Conservation (phyloP, 768 basidiomycete species). For the Mycena maculata region DNA sequence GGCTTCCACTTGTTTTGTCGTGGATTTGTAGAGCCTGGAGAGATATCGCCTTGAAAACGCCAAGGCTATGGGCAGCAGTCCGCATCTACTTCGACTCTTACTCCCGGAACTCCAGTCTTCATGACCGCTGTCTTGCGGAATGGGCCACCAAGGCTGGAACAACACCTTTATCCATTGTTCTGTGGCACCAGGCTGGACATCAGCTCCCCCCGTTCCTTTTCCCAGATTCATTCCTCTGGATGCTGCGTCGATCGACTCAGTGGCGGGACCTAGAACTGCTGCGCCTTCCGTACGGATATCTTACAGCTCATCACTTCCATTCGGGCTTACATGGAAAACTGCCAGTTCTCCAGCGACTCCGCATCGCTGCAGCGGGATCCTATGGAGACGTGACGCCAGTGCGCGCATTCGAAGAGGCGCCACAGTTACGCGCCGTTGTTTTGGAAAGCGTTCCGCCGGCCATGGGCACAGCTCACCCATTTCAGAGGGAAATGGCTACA, state of each 20-base stretch:
- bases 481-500: background rate
- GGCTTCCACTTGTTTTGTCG: background rate
- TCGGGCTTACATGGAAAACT: background rate
- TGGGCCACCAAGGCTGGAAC: background rate
- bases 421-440: background rate
- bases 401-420: background rate
- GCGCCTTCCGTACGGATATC: background rate
- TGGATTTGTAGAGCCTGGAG: constrained; percentile 14
- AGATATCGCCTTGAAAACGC: background rate
- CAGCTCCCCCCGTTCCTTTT: background rate
- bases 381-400: background rate
- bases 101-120: background rate
- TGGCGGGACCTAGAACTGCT: constrained; percentile 3
- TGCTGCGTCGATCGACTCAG: background rate
- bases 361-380: background rate
- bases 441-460: background rate
- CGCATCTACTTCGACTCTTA: background rate
- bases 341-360: background rate
- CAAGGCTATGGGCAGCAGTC: constrained; percentile 8
- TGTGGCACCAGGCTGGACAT: background rate
- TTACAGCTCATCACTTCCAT: background rate
- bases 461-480: constrained; percentile 11
- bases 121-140: background rate
- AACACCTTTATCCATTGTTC: background rate
- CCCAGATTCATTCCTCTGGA: too few species aligned